These are phyloP conservation scores for Sclerotinia spermophila DNA, from an alignment of 2,329 filamentous ascomycete species.

Conservation along the genomic window DNA sequence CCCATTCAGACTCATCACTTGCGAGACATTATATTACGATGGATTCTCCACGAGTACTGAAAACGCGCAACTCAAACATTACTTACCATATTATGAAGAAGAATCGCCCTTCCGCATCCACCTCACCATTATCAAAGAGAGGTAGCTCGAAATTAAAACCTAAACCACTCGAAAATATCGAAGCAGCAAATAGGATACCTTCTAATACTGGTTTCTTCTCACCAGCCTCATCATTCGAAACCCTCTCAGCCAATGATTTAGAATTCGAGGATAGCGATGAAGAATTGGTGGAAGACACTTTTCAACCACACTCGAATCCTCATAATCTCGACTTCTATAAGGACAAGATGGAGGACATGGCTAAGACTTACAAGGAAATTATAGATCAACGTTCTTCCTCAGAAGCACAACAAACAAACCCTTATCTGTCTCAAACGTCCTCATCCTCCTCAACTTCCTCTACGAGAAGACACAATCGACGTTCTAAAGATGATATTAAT, in stretches of 20 bases:
- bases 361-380: not conserved
- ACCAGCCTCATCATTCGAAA: not conserved
- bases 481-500: not conserved
- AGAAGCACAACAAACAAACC: not conserved
- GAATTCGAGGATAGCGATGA: slow-evolving; percentile 10
- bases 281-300: not conserved
- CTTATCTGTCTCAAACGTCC: not conserved
- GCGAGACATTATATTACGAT: not conserved
- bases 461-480: not conserved
- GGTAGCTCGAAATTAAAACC: not conserved
- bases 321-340: not conserved
- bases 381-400: not conserved
- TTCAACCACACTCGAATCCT: not conserved
- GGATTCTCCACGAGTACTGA: not conserved
- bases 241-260: not conserved
- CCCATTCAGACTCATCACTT: not conserved
- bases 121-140: not conserved
- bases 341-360: not conserved
- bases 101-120: not conserved
- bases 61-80: not conserved
- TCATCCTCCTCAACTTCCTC: not conserved
- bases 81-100: slow-evolving; percentile 1
- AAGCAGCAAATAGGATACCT: not conserved
- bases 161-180: not conserved
- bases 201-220: not conserved